phyloP scores from a whole-genome alignment of 495 filamentous ascomycete species.

The Aspergillus campestris region DNA sequence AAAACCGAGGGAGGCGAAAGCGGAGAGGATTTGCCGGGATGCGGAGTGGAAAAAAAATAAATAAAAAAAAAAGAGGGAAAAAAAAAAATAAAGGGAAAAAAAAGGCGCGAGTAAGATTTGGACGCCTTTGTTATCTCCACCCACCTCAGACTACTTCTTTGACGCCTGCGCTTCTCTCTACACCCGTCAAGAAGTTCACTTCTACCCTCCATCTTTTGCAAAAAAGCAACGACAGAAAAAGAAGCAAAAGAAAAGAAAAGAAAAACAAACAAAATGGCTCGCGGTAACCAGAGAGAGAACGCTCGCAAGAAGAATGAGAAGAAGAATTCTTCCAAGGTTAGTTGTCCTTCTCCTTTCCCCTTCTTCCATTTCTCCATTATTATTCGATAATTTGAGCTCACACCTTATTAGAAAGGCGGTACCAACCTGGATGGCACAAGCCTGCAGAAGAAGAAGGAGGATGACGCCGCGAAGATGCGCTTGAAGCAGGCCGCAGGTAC shows the following conservation, averaged over 20 bases:
- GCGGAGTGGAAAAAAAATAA: too few relatives aligned
- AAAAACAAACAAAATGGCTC: constrained; percentile 55
- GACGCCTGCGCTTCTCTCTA: not conserved
- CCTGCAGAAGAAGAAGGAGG: constrained; percentile 64
- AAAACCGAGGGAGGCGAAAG: not conserved
- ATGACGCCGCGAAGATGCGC: constrained; percentile 74
- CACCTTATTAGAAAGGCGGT: constrained; percentile 64
- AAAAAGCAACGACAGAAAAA: too few relatives aligned
- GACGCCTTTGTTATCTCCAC: too few relatives aligned
- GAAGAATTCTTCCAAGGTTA: constrained; percentile 43
- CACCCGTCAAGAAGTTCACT: too few relatives aligned
- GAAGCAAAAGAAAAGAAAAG: not conserved
- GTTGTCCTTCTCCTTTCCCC: constrained; percentile 1
- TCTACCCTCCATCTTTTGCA: too few relatives aligned
- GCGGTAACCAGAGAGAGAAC: constrained; percentile 89
- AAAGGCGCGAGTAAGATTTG: too few relatives aligned
- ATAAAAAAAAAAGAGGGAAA: too few relatives aligned
- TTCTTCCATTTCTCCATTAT: not conserved
- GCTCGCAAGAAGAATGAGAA: constrained; percentile 76
- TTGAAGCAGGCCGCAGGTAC: constrained; percentile 82
- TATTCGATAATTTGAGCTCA: too few relatives aligned
- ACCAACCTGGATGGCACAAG: constrained; percentile 55
- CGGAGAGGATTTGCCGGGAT: not conserved
- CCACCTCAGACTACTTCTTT: too few relatives aligned
- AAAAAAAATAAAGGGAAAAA: too few relatives aligned